These are phyloP conservation scores for Eimeria zaria DNA, from an alignment of 169 alveolate genomes.

Conservation along the genomic window DNA sequence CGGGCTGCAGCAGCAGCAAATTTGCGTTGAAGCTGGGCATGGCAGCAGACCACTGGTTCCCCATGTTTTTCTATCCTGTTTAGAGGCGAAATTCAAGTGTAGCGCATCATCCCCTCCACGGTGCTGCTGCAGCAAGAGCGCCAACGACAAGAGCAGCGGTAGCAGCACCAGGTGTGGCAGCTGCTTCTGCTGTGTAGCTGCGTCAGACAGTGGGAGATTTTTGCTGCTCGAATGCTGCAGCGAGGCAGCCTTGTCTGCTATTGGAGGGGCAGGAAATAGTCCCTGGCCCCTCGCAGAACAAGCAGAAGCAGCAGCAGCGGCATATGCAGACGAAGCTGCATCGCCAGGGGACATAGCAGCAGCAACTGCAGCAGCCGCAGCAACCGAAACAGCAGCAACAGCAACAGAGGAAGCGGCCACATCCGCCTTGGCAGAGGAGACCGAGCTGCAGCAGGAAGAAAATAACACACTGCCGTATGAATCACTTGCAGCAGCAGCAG, in stretches of 20 bases:
- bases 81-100: conserved; percentile 39
- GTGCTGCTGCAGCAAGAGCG: conserved; percentile 40
- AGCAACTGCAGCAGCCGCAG: conserved; percentile 16
- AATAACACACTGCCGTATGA: background rate
- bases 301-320: conserved; percentile 12
- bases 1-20: conserved; percentile 54
- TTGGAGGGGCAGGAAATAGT: conserved; percentile 47
- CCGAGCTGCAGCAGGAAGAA: background rate
- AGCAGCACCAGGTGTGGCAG: conserved; percentile 64
- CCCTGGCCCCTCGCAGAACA: conserved; percentile 58
- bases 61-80: conserved; percentile 13
- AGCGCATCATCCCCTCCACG: conserved; percentile 49
- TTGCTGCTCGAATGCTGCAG: conserved; percentile 61
- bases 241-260: conserved; percentile 64
- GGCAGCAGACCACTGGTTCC: conserved; percentile 65
- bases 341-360: conserved; percentile 36
- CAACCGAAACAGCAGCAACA: conserved; percentile 3
- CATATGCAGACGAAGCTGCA: background rate
- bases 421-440: background rate
- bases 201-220: conserved; percentile 55
- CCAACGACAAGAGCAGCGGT: background rate
- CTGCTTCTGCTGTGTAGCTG: conserved; percentile 72
- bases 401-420: conserved; percentile 13
- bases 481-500: conserved; percentile 18
- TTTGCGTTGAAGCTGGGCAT: conserved; percentile 51